Conservation (phyloP, 176 grass and related monocot species). For the Oryza nivara region DNA sequence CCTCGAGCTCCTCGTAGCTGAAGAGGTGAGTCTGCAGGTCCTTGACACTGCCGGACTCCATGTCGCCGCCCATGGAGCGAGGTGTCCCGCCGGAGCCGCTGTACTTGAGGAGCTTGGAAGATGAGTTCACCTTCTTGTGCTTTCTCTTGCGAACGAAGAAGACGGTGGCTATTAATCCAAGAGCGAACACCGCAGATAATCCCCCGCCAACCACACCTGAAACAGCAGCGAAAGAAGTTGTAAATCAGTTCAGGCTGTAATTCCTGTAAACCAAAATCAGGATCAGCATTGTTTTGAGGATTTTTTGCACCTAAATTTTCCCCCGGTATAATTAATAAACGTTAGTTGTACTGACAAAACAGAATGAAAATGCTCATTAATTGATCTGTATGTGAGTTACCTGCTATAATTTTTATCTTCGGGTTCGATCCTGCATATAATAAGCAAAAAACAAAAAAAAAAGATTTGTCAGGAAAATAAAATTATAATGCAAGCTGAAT, state of each 20-base stretch:
- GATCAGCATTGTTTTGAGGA: background rate
- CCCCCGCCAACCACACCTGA: slow-evolving; percentile 23
- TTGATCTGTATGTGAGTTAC: background rate
- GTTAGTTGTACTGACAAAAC: background rate
- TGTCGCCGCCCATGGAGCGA: slow-evolving; percentile 43
- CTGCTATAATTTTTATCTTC: accelerated
- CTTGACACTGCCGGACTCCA: slow-evolving; percentile 51
- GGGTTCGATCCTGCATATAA: background rate
- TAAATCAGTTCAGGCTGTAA: background rate
- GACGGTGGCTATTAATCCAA: background rate
- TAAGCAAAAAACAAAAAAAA: background rate
- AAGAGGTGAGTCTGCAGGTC: slow-evolving; percentile 61
- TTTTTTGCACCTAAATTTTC: background rate
- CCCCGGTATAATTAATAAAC: background rate
- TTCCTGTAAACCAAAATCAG: background rate
- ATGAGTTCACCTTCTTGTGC: slow-evolving; percentile 43
- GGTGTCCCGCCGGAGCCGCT: slow-evolving; percentile 48
- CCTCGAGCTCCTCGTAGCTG: slow-evolving; percentile 76
- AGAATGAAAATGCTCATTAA: background rate
- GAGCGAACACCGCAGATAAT: background rate
- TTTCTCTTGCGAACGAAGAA: slow-evolving; percentile 51
- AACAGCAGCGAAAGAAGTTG: slow-evolving; percentile 9
- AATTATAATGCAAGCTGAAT: background rate
- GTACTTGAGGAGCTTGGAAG: slow-evolving; percentile 62
- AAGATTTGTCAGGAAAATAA: background rate